Conservation (phyloP, 192 early-diverging fungal species). For the Phycomyces nitens region DNA sequence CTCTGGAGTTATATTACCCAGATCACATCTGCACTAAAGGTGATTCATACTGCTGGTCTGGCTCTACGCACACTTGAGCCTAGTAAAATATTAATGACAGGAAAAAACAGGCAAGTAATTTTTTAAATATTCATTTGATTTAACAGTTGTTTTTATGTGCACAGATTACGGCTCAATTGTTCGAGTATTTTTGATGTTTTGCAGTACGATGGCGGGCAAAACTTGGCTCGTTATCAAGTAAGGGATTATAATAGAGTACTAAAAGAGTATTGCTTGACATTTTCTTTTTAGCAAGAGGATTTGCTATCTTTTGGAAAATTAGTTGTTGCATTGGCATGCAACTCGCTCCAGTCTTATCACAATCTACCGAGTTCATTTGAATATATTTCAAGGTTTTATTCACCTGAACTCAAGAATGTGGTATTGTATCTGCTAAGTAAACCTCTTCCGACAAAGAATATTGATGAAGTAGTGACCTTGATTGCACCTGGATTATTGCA, state of each 20-base stretch:
- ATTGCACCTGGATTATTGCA: conserved; percentile 70
- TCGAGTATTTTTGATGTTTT: conserved; percentile 72
- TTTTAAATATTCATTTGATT: not conserved
- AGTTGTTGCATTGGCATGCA: conserved; percentile 73
- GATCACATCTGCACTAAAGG: conserved; percentile 71
- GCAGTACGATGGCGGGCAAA: conserved; percentile 64
- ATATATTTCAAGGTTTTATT: conserved; percentile 69
- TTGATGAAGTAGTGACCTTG: conserved; percentile 78
- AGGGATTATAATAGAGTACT: not conserved
- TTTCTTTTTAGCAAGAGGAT: conserved; percentile 71
- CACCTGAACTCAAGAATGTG: conserved; percentile 80
- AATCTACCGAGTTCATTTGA: conserved; percentile 78
- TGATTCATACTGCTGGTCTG: conserved; percentile 79
- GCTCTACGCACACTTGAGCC: conserved; percentile 76
- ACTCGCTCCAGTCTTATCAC: conserved; percentile 60
- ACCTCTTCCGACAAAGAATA: conserved; percentile 65
- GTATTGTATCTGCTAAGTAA: conserved; percentile 76
- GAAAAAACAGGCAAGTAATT: conserved; percentile 66
- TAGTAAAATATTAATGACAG: conserved; percentile 80
- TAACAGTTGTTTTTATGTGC: conserved; percentile 2
- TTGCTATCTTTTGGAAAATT: conserved; percentile 78
- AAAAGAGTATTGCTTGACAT: not conserved
- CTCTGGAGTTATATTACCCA: conserved; percentile 85
- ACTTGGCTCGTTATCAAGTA: conserved; percentile 56
- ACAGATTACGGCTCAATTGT: conserved; percentile 67